A percentile compares a stretch with the other conserved stretches of the same genome.
These are phyloP conservation scores for Porosira glacialis DNA, from an alignment of 352 stramenopile genomes.

Conservation along the genomic window DNA sequence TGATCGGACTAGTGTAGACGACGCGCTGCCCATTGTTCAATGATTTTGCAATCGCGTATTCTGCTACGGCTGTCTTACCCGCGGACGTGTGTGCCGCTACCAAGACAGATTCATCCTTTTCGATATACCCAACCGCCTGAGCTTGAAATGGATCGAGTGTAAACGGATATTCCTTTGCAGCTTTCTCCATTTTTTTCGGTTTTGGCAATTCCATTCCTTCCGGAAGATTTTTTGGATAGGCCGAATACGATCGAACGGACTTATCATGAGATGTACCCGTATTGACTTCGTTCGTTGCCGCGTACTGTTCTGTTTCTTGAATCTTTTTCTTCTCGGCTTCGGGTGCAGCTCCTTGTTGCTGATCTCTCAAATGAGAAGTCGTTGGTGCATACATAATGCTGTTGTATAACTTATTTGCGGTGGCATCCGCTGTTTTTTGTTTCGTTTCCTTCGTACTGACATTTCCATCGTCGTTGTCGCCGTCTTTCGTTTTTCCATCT, in stretches of 20 bases:
- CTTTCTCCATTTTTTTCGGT: slow-evolving; percentile 21
- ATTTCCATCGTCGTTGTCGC: slow-evolving; percentile 14
- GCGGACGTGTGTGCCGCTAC: slow-evolving; percentile 98
- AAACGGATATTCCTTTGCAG: slow-evolving; percentile 96
- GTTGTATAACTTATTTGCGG: slow-evolving; percentile 9
- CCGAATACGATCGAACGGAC: slow-evolving; percentile 91
- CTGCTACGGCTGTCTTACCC: slow-evolving; percentile 92
- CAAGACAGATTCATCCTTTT: slow-evolving; percentile 94
- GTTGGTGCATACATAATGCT: no score
- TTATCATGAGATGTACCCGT: slow-evolving; percentile 92
- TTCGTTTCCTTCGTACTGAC: no score
- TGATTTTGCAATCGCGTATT: slow-evolving; percentile 99
- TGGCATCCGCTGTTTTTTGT: slow-evolving; percentile 14
- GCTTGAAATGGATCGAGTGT: slow-evolving; percentile 97
- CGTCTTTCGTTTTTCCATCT: slow-evolving; percentile 18
- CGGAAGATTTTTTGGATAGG: slow-evolving; percentile 79
- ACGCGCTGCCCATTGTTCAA: slow-evolving; percentile 87
- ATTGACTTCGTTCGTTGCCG: no score
- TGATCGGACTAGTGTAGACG: slow-evolving; percentile 99
- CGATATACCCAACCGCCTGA: slow-evolving; percentile 92
- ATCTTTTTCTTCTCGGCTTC: slow-evolving; percentile 61
- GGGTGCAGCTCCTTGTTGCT: not conserved
- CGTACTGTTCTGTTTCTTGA: no score
- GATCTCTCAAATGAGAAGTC: no score
- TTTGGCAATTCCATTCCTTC: slow-evolving; percentile 52